phyloP scores from a whole-genome alignment of 805 yeast genomes.

The Candida namnaoensis region DNA sequence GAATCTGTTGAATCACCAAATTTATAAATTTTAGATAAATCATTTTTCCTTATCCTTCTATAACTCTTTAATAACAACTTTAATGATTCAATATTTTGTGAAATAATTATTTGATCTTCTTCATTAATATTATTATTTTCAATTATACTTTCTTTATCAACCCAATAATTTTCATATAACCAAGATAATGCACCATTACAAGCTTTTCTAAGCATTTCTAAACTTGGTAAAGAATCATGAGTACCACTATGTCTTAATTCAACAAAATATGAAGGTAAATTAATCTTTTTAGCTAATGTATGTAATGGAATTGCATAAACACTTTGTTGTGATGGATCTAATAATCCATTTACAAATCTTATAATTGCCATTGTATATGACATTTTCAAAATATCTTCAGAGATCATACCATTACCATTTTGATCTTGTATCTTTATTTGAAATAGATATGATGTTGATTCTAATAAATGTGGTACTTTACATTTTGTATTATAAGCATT shows the following conservation, averaged over 20 bases:
- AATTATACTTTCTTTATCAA: conserved; percentile 12
- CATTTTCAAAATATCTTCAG: conserved; percentile 31
- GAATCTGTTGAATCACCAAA: conserved; percentile 33
- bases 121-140: background rate
- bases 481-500: conserved; percentile 28
- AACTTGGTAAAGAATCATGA: conserved; percentile 74
- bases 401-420: too few species aligned
- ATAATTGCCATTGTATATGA: conserved; percentile 69
- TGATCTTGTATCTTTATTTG: conserved; percentile 32
- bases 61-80: conserved; percentile 33
- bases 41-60: conserved; percentile 39
- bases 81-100: conserved; percentile 9
- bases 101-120: conserved; percentile 7
- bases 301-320: conserved; percentile 73
- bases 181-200: conserved; percentile 59
- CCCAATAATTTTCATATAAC: conserved; percentile 75
- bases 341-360: conserved; percentile 82
- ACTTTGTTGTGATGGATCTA: conserved; percentile 82
- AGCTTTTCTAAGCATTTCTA: conserved; percentile 58
- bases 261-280: conserved; percentile 75
- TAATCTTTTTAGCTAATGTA: conserved; percentile 56
- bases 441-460: conserved; percentile 47
- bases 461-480: conserved; percentile 63
- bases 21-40: conserved; percentile 29
- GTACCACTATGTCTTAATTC: conserved; percentile 88